These are phyloP conservation scores for Biscogniauxia sp. DNA, from an alignment of 2,329 filamentous ascomycete species.

Conservation along the genomic window DNA sequence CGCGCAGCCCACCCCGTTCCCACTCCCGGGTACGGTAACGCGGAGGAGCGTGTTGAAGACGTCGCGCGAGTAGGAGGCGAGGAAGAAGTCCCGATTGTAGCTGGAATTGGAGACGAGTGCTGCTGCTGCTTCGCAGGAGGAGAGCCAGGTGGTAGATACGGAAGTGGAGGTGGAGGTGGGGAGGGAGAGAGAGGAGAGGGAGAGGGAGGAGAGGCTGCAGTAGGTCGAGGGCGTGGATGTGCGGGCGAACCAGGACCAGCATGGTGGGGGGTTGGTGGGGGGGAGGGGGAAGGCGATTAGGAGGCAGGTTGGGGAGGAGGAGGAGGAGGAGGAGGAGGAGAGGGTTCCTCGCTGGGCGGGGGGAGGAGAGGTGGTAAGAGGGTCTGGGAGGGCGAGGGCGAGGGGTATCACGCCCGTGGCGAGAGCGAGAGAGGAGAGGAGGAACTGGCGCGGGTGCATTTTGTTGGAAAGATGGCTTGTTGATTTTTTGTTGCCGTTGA, in stretches of 20 bases:
- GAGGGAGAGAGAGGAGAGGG: no score
- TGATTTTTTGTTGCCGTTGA: no score
- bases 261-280: conserved; percentile 17
- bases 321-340: no score
- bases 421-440: not conserved
- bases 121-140: conserved; percentile 4
- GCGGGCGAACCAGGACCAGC: conserved; percentile 21
- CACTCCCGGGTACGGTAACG: not conserved
- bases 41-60: conserved; percentile 15
- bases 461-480: not conserved
- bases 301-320: conserved; percentile 2
- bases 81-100: conserved; percentile 14
- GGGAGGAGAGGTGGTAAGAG: no score
- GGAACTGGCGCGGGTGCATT: not conserved
- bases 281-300: conserved; percentile 13
- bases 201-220: conserved; percentile 13
- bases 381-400: not conserved
- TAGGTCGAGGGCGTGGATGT: conserved; percentile 15
- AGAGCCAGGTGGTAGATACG: conserved; percentile 6
- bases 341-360: no score
- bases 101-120: conserved; percentile 3
- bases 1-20: conserved; percentile 8
- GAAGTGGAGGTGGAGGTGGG: not conserved
- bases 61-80: conserved; percentile 15
- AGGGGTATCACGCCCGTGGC: not conserved